Evolutionary conservation across 108 stramenopile species (phyloP).

Genomic region (Nitzschia putrida): DNA sequence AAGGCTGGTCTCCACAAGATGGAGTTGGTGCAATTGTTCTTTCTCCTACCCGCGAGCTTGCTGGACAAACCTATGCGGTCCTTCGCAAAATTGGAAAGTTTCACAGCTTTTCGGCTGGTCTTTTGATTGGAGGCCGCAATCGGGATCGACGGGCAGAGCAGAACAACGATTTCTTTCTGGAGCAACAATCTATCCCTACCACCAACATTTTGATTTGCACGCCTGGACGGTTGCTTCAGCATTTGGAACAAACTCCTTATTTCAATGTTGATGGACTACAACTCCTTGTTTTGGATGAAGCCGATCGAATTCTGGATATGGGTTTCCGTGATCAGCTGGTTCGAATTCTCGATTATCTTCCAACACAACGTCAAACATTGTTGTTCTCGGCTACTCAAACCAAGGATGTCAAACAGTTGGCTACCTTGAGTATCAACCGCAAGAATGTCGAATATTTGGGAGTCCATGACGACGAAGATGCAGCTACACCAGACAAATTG

Average conservation of each 20-base stretch:
- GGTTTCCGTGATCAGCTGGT: constrained; percentile 96
- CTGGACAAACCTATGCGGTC: constrained; percentile 97
- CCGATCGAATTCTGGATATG: constrained; percentile 96
- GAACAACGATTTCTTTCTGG: constrained; percentile 91
- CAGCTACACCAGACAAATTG: constrained; percentile 82
- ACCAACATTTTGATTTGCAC: constrained; percentile 96
- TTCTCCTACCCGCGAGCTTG: constrained; percentile 98
- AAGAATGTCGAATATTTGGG: constrained; percentile 90
- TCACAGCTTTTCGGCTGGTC: constrained; percentile 92
- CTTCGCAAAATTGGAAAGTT: constrained; percentile 81
- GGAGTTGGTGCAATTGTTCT: constrained; percentile 95
- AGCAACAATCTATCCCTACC: constrained; percentile 79
- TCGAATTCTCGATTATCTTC: constrained; percentile 90
- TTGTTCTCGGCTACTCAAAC: constrained; percentile 99
- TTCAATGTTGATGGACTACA: constrained; percentile 86
- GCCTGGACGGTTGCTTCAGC: constrained; percentile 95
- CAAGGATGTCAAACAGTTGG: constrained; percentile 93
- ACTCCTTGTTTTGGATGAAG: constrained; percentile 97
- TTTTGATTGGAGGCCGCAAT: constrained; percentile 89
- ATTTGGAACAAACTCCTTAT: constrained; percentile 96
- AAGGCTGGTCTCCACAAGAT: constrained; percentile 75
- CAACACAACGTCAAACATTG: constrained; percentile 89
- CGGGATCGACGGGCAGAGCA: constrained; percentile 29
- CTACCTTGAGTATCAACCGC: constrained; percentile 83
- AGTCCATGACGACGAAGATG: constrained; percentile 90